phyloP scores from a whole-genome alignment of 805 yeast species.

The Suhomyces vadensis region DNA sequence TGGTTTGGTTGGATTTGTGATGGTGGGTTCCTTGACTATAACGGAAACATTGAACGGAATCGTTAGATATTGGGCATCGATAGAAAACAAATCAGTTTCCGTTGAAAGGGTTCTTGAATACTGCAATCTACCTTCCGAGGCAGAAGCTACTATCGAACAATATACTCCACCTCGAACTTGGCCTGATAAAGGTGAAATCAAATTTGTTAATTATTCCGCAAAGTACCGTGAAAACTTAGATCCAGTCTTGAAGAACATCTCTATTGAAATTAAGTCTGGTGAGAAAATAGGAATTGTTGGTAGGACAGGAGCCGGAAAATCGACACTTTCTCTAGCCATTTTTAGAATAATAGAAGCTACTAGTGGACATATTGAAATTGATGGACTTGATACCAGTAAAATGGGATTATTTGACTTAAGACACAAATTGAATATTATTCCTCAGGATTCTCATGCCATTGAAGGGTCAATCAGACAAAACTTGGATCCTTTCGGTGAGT shows the following conservation, averaged over 20 bases:
- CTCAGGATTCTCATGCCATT: conserved; percentile 29
- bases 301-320: conserved; percentile 33
- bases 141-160: conserved; percentile 10
- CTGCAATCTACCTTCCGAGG: conserved; percentile 28
- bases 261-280: conserved; percentile 21
- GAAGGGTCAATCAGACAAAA: conserved; percentile 28
- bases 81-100: conserved; percentile 35
- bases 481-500: conserved; percentile 27
- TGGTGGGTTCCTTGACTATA: conserved; percentile 36
- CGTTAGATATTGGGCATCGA: conserved; percentile 35
- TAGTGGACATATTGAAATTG: conserved; percentile 26
- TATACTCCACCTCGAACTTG: conserved; percentile 16
- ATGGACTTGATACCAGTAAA: conserved; percentile 21
- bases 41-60: conserved; percentile 33
- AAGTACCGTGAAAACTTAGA: conserved; percentile 27
- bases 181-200: conserved; percentile 26
- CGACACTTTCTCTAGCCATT: conserved; percentile 28
- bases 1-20: conserved; percentile 38
- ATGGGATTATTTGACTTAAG: conserved; percentile 30
- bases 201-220: conserved; percentile 25
- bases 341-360: conserved; percentile 31
- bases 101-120: conserved; percentile 41
- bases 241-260: conserved; percentile 26
- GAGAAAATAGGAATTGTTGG: conserved; percentile 34
- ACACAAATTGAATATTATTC: conserved; percentile 29